Conservation (phyloP, 2,329 filamentous ascomycete genomes). For the Apiospora saccharicola region DNA sequence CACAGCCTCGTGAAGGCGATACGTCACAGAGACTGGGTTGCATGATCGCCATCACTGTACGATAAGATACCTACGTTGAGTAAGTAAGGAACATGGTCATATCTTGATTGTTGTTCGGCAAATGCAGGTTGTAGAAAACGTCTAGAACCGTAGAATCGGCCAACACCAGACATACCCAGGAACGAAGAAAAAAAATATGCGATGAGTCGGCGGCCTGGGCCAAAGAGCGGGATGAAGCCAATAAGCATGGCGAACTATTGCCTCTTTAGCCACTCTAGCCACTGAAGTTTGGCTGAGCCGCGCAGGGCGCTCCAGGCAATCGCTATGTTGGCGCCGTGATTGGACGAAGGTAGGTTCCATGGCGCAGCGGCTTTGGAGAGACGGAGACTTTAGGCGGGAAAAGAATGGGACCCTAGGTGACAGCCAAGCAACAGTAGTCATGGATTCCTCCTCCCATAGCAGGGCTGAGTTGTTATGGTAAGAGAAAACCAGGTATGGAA, state of each 20-base stretch:
- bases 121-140: not conserved
- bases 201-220: conserved; percentile 7
- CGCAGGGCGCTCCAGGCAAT: not conserved
- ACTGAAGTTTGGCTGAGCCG: conserved; percentile 12
- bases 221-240: not conserved
- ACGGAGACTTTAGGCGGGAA: not conserved
- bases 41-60: not conserved
- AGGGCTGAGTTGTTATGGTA: not conserved
- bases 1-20: conserved; percentile 16
- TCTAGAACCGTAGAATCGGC: not conserved
- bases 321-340: not conserved
- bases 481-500: conserved; percentile 5
- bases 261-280: conserved; percentile 10
- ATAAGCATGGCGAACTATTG: not conserved
- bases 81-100: not conserved
- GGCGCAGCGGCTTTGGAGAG: conserved; percentile 17
- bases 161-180: not conserved
- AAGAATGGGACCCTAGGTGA: conserved; percentile 9
- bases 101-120: not conserved
- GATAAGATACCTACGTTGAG: not conserved
- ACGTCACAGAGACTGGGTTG: conserved; percentile 3
- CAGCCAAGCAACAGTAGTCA: conserved; percentile 8
- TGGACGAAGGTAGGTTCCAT: not conserved
- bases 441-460: not conserved
- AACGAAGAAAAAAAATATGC: not conserved